Base-by-base conservation (phyloP, 495 filamentous ascomycete genomes). In the Podospora pseudopauciseta region DNA sequence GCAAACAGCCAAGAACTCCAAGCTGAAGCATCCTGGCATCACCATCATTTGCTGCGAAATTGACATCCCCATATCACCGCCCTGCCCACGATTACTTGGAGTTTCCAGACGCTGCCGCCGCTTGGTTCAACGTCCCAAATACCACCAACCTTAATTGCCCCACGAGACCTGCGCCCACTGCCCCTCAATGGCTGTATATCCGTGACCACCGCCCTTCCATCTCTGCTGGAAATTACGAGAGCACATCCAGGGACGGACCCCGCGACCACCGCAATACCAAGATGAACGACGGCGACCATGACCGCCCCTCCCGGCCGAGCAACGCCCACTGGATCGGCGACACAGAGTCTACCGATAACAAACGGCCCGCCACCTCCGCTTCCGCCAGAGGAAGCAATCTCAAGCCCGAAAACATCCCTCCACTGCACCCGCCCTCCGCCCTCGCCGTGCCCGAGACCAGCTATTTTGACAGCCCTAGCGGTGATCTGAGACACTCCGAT, bases 401-500 rank as follows among this genome's bases (percentile, higher is more conserved):
- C 58, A 68, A 67, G 44, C 65, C 67, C 30, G 74, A 75, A 62
- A 76, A 78, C 60, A 75, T 76, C 30, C 76, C 73, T 20, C 64
- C 68, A 9, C 73, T 73, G 19, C 69, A 53, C 18, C 72, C 68
- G 1, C 70, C 23, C 61, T 44, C 71, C 11, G 19, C 69, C 30
- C 67, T 69, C 23, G 66, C 73, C 56, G 60, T 62, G 15, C 19
- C 78, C 68, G 76, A 82, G 34, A 79, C 73, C 68, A 84, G 80
- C 73, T 82, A 78, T 59, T 60, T 81, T 70, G 82, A 83, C 26
- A 76, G 78, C 32, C 77, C 79, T 4, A 78, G 75, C 27, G n/a
- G 81, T 57, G 77, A 82, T 16, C 70, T 75, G 57, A 73, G 66
- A 67, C 75, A 67, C 44, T 72, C 76, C 60, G 81, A 84, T 59